Conservation (phyloP, 1,139 yeast species). For the Yamadazyma dushanensis region DNA sequence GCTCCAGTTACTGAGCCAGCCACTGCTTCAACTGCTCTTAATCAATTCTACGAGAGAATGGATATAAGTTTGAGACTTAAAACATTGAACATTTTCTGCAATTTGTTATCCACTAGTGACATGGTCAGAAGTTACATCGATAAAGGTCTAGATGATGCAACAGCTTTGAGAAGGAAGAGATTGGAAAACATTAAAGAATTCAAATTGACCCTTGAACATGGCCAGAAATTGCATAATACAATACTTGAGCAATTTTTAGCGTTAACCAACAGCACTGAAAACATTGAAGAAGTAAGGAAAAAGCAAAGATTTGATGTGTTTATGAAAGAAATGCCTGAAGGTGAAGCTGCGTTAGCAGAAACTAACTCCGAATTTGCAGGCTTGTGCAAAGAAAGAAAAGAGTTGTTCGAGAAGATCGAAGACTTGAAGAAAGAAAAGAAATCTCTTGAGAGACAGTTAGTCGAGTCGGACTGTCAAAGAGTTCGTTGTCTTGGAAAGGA, state of each 20-base stretch:
- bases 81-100: constrained; percentile 55
- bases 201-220: constrained; percentile 50
- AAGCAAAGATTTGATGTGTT: constrained; percentile 31
- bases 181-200: constrained; percentile 67
- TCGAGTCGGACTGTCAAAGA: constrained; percentile 76
- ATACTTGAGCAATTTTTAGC: constrained; percentile 25
- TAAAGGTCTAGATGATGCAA: constrained; percentile 62
- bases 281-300: constrained; percentile 21
- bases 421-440: constrained; percentile 47
- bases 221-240: constrained; percentile 45
- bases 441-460: constrained; percentile 54
- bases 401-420: constrained; percentile 40
- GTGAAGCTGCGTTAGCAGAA: constrained; percentile 50
- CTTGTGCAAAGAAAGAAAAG: constrained; percentile 44
- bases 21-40: constrained; percentile 49
- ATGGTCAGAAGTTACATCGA: constrained; percentile 68
- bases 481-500: constrained; percentile 80
- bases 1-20: constrained; percentile 58
- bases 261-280: constrained; percentile 12
- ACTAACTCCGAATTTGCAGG: constrained; percentile 47
- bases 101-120: constrained; percentile 57
- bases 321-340: constrained; percentile 45
- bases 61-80: constrained; percentile 51
- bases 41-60: constrained; percentile 51
- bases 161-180: constrained; percentile 64